These are phyloP conservation scores for Boehmeria nivea DNA, from an alignment of 306 rosid genomes.

Conservation along the genomic window DNA sequence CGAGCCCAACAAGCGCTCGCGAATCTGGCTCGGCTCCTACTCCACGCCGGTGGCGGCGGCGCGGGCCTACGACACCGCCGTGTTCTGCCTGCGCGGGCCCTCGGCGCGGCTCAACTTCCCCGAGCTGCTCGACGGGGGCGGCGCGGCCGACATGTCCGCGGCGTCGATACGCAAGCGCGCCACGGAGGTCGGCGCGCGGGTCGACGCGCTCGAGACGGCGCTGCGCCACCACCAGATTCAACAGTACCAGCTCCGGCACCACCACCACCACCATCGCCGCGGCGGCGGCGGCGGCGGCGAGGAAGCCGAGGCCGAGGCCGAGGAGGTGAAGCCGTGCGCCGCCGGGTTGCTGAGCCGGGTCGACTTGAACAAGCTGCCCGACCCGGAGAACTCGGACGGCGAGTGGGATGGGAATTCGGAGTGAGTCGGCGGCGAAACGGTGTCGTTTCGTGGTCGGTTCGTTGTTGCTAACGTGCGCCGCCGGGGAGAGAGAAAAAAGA, in stretches of 20 bases:
- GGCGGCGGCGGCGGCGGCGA: slow-evolving; percentile 9
- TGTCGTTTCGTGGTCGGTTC: neutral
- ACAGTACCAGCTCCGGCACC: slow-evolving; percentile 14
- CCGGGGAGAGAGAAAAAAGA: neutral
- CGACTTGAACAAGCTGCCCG: slow-evolving; percentile 82
- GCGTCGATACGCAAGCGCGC: slow-evolving; percentile 84
- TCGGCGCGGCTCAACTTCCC: slow-evolving; percentile 92
- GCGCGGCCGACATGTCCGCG: slow-evolving; percentile 63
- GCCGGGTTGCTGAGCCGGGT: slow-evolving; percentile 53
- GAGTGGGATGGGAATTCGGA: slow-evolving; percentile 45
- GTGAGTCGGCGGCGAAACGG: neutral
- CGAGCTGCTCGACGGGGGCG: slow-evolving; percentile 34
- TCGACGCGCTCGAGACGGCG: slow-evolving; percentile 72
- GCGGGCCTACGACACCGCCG: slow-evolving; percentile 94
- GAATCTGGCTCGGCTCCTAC: slow-evolving; percentile 98
- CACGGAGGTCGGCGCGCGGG: slow-evolving; percentile 87
- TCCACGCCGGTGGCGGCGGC: slow-evolving; percentile 95
- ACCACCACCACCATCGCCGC: slow-evolving; percentile 17
- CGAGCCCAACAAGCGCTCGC: slow-evolving; percentile 89
- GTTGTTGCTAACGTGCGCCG: slow-evolving; percentile 44
- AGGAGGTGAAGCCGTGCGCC: slow-evolving; percentile 23
- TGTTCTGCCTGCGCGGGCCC: slow-evolving; percentile 79
- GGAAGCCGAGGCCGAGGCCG: neutral
- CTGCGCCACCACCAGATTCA: slow-evolving; percentile 39
- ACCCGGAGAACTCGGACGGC: slow-evolving; percentile 66